Evolutionary conservation across 305 asterid species (phyloP), one percentile per base, ranked within the genome.

Genomic region (Fraxinus angustifolia): DNA sequence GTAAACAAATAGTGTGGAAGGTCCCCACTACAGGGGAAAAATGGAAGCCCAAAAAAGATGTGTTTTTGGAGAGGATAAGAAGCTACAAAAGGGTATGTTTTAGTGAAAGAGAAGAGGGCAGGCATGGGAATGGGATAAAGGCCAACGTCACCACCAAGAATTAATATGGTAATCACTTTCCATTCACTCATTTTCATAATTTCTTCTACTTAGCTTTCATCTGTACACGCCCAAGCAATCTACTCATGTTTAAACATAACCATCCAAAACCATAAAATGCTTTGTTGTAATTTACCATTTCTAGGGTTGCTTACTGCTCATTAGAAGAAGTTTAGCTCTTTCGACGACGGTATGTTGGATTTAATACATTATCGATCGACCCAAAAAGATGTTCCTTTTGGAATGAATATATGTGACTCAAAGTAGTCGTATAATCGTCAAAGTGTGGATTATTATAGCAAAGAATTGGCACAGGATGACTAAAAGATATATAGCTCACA

Each of bases 1-100:
- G 73, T 28, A 67, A 67, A 28, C 73, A 67, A 28, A 4, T 14
- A 35, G 73, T 26, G 42, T 38, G 68, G 42, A 8, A 30, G 77
- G 75, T n/a, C 82, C 75, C 73, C 85, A 76, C 81, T 79, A 87
- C 82, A 84, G 89, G 87, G 80, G 86, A 81, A 83, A 85, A 83
- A 70, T 71, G 75, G 83, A 35, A 77, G 88, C 79, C 80, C 75
- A 38, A 84, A 79, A 79, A 42, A 67, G 88, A 48, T 81, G 83
- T 78, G 79, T 19, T 75, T 80, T 77, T 48, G 85, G 82, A 85
- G 85, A 76, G 78, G 87, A 83, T 83, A 84, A 79, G 84, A 81
- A 82, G 42, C 42, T 80, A 79, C 77, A 70, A 73, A 79, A 82
- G 78, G 56, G 60, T 76, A 81, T 67, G 50, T 68, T 87, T 83